Conservation (phyloP, 768 basidiomycete species). For the Zangia roseola region DNA sequence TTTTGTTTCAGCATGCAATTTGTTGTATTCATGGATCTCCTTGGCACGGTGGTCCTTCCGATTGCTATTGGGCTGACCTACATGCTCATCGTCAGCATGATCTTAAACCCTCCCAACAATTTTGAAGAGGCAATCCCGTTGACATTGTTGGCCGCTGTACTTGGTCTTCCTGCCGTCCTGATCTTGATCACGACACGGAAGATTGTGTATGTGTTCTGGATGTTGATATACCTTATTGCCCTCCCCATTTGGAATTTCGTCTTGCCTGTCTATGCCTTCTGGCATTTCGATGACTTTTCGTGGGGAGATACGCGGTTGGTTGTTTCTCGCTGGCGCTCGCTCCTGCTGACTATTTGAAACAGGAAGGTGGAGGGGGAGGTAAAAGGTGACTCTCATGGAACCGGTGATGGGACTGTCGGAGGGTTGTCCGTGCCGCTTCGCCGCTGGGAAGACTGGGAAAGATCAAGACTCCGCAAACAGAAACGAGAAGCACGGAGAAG, state of each 20-base stretch:
- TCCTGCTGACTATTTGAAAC: conserved; percentile 16
- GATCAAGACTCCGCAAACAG: conserved; percentile 88
- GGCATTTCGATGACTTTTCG: conserved; percentile 99
- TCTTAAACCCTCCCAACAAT: conserved; percentile 72
- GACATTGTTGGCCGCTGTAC: conserved; percentile 82
- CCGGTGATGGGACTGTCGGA: conserved; percentile 50
- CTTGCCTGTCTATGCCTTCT: conserved; percentile 93
- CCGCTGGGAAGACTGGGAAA: conserved; percentile 99
- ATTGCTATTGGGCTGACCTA: conserved; percentile 92
- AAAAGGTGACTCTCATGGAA: conserved; percentile 76
- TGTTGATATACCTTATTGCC: conserved; percentile 90
- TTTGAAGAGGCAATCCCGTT: conserved; percentile 96
- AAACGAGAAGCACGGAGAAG: conserved; percentile 82
- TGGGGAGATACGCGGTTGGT: conserved; percentile 97
- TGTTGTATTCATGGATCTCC: conserved; percentile 95
- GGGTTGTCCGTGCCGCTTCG: conserved; percentile 79
- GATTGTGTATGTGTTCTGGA: conserved; percentile 96
- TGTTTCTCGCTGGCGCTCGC: background rate
- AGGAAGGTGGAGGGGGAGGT: conserved; percentile 95
- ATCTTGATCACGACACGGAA: conserved; percentile 95
- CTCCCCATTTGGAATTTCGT: conserved; percentile 97
- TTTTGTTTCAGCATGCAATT: conserved; percentile 99
- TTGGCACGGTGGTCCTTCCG: conserved; percentile 90
- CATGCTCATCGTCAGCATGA: conserved; percentile 78
- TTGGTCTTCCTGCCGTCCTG: conserved; percentile 89